Evolutionary conservation across 352 stramenopile genomes (phyloP).

Genomic region (Phytopythium vexans): DNA sequence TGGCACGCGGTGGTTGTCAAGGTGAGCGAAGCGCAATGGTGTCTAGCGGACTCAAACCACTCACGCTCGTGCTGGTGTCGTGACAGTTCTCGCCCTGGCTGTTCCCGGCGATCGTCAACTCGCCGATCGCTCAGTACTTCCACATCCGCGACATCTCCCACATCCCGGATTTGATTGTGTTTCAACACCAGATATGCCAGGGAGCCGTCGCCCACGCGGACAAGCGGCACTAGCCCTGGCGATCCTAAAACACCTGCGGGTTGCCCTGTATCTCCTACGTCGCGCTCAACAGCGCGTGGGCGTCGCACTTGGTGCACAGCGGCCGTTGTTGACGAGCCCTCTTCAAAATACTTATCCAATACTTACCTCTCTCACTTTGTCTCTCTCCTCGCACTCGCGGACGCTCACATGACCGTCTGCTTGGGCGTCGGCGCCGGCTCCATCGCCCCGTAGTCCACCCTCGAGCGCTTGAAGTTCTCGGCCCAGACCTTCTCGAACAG

Average conservation of each 20-base stretch:
- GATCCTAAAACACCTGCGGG: not conserved
- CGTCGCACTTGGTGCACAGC: no score
- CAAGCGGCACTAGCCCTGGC: not conserved
- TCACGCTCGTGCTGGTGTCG: not conserved
- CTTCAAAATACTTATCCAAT: not conserved
- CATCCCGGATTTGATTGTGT: slow-evolving; percentile 77
- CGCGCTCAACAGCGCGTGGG: no score
- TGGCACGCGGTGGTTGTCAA: slow-evolving; percentile 49
- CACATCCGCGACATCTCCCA: slow-evolving; percentile 71
- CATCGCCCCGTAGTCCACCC: slow-evolving; percentile 58
- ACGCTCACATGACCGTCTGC: slow-evolving; percentile 1
- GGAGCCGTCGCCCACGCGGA: slow-evolving; percentile 6
- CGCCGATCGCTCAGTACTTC: slow-evolving; percentile 46
- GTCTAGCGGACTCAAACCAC: not conserved
- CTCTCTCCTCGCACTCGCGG: no score
- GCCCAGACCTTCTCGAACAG: slow-evolving; percentile 97
- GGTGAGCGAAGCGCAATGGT: slow-evolving; percentile 12
- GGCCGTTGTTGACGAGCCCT: no score
- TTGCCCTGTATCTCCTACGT: no score
- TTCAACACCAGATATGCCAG: slow-evolving; percentile 61
- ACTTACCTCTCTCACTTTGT: slow-evolving; percentile 3
- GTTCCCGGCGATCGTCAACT: slow-evolving; percentile 56
- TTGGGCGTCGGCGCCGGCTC: slow-evolving; percentile 11
- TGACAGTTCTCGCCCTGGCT: slow-evolving; percentile 42
- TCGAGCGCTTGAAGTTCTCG: slow-evolving; percentile 95